Percentiles rank a stretch among this genome's conserved stretches.
phyloP scores from a whole-genome alignment of 306 rosid genomes.

The Trichosanthes cucumerina region DNA sequence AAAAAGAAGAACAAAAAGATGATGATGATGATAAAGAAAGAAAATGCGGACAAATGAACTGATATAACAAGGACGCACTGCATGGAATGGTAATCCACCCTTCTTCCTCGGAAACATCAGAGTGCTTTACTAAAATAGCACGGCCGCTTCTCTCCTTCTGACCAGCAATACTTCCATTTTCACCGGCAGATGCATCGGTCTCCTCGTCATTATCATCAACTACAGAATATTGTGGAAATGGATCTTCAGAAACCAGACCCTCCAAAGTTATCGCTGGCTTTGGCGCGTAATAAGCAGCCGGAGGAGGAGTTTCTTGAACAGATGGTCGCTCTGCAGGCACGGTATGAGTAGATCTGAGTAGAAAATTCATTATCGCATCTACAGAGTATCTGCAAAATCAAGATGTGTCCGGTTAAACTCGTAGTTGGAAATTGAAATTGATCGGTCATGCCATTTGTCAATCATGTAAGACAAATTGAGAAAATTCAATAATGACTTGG shows the following conservation, averaged over 20 bases:
- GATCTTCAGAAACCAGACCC: slow-evolving; percentile 35
- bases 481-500: not conserved
- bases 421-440: not conserved
- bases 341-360: slow-evolving; percentile 44
- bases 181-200: slow-evolving; percentile 24
- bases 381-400: slow-evolving; percentile 22
- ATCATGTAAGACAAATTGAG: not conserved
- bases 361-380: slow-evolving; percentile 55
- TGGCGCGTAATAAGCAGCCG: slow-evolving; percentile 25
- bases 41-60: not conserved
- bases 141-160: slow-evolving; percentile 26
- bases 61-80: slow-evolving; percentile 35
- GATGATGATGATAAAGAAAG: not conserved
- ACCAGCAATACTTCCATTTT: slow-evolving; percentile 27
- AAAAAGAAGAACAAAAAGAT: not conserved
- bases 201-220: slow-evolving; percentile 41
- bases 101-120: slow-evolving; percentile 68
- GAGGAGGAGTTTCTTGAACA: slow-evolving; percentile 27
- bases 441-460: not conserved
- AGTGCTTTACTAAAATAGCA: slow-evolving; percentile 39
- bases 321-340: slow-evolving; percentile 36
- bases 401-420: not conserved
- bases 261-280: slow-evolving; percentile 45
- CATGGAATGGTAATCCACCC: slow-evolving; percentile 79
- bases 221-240: slow-evolving; percentile 26